Base-by-base conservation (phyloP, 768 basidiomycete genomes). In the Suillus occidentalis region DNA sequence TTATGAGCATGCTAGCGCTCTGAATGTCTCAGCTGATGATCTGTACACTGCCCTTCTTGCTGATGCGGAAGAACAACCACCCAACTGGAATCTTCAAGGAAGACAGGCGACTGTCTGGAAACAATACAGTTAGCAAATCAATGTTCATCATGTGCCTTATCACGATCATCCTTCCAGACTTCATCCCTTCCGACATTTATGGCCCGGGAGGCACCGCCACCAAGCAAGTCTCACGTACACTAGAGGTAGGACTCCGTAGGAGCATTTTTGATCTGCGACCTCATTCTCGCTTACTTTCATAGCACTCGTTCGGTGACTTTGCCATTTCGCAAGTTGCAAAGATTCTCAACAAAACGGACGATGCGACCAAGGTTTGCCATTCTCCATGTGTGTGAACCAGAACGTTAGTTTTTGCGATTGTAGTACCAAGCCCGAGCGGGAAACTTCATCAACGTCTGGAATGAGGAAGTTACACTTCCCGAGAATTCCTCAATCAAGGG, bases 251-350 rank as follows among this genome's bases (percentile, higher is more conserved):
- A 31, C 31, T 31, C 4, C 31, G 31, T 31, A 31, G 31, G 66
- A 37, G 40, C 40, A 9, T 25, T 18, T 18, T 16, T 10, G 31
- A 63, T n/a, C 16, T 28, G 20, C 12, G 22, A 34, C 28, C 25
- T 50, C 18, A 50, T 42, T 25, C 39, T 55, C 28, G 16, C 57
- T 66, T 62, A 59, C 20, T 36, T 52, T 8, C 6, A 40, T 58
- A 89, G 88, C 81, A 89, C 68, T 81, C 87, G 2, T 89, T 89
- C 71, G 82, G 82, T 62, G 88, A 89, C 67, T 89, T 89, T 67
- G 75, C 84, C 1, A 85, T 89, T 58, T 85, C 86, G 1, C 88
- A 89, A 77, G 88, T 88, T 2, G 84, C 87, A 0, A 86, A 84
- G 66, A 64, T 80, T 6, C 75, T 89, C 3, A 84, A 83, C 22